Evolutionary conservation across 257 asterid species (phyloP).

Genomic region (Solanum arcanum): DNA sequence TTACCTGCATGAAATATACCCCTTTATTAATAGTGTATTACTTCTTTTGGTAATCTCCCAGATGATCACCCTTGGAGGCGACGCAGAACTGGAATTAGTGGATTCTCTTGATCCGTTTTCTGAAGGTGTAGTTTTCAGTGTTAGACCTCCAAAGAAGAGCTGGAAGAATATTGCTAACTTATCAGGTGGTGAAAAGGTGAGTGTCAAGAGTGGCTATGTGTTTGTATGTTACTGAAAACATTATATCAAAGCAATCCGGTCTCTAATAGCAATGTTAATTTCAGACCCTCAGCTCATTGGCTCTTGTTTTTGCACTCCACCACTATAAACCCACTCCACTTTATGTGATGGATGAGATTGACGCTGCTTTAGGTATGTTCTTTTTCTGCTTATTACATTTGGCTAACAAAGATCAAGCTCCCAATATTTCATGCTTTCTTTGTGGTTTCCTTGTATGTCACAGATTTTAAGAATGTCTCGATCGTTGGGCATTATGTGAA

Average conservation of each 20-base stretch:
- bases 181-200: slow-evolving; percentile 98
- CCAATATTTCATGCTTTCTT: background rate
- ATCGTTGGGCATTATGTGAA: slow-evolving; percentile 97
- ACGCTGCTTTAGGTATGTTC: slow-evolving; percentile 82
- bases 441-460: background rate
- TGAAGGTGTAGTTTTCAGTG: slow-evolving; percentile 97
- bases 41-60: slow-evolving; percentile 6
- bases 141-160: slow-evolving; percentile 98
- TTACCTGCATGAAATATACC: background rate
- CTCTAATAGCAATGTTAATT: background rate
- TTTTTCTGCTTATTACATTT: background rate
- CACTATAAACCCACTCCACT: slow-evolving; percentile 99
- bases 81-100: slow-evolving; percentile 90
- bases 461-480: slow-evolving; percentile 96
- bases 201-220: background rate
- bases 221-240: background rate
- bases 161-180: slow-evolving; percentile 97
- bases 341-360: slow-evolving; percentile 56
- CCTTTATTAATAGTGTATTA: background rate
- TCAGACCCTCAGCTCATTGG: slow-evolving; percentile 95
- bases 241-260: background rate
- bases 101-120: slow-evolving; percentile 98
- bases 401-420: background rate
- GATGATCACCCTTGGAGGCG: slow-evolving; percentile 99
- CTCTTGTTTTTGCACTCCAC: slow-evolving; percentile 97